Base-by-base conservation (phyloP, 2,329 filamentous ascomycete genomes). In the Penicillium glabrum region DNA sequence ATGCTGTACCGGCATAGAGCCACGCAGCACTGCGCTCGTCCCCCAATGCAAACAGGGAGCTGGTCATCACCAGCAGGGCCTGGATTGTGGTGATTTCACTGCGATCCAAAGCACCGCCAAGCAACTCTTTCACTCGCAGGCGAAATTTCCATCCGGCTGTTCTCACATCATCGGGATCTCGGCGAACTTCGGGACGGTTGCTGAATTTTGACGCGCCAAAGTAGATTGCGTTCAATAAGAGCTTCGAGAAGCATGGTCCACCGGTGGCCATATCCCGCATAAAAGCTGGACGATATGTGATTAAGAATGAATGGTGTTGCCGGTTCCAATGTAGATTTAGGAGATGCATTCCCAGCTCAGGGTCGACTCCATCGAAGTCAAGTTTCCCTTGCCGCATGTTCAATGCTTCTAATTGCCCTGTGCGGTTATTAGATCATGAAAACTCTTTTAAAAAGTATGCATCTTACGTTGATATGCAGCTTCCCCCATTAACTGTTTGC, bases 281-380 rank as follows among this genome's bases (percentile, higher is more conserved):
- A 46, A 85, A 82, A 0, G 76, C 78, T 0, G 82, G 79, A 0
- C 83, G 78, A 64, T 85, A 83, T 1, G 78, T 80, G 44, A 83
- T 71, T 1, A 80, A 60, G 52, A 75, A 75, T 6, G 79, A 75
- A 51, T 81, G 76, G 56, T 83, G 80, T 57, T 83, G 81, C 5
- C 81, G 77, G 61, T 81, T 83, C 80, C 80, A 83, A 53, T 83
- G 79, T 0, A 84, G 65, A 3, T 74, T 74, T 0, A 84, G 69
- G 5, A 85, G 66, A 50, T 84, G 79, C 71, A 82, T 78, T 3
- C 76, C 82, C 8, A 84, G 62, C 13, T 83, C 78, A 0, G 81
- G 77, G 31, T 82, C 77, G 1, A 84, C 76, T 1, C 81, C 82
- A 61, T 85, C 82, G 64, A 86, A 84, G 62, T 85, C 82, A 3